Percentiles rank a stretch among this genome's conserved stretches.
Evolutionary conservation across 495 filamentous ascomycete genomes (phyloP).

Genomic region (Aspergillus mulundensis): DNA sequence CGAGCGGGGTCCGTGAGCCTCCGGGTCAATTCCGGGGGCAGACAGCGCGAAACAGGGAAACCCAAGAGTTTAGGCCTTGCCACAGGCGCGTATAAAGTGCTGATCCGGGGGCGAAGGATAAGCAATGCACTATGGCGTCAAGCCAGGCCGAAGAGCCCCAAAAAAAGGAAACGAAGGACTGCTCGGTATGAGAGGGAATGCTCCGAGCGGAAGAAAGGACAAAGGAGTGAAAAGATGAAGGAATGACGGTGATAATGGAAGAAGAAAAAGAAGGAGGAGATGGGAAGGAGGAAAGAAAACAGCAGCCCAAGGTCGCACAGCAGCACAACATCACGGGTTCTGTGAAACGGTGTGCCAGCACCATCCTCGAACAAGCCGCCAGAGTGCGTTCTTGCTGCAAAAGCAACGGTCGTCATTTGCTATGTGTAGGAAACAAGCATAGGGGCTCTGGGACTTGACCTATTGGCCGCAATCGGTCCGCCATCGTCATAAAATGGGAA

Average conservation of each 20-base stretch:
- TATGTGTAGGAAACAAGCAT: slow-evolving; percentile 2
- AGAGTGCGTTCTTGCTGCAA: slow-evolving; percentile 7
- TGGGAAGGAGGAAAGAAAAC: background rate
- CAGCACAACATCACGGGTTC: slow-evolving; percentile 15
- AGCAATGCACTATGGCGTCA: slow-evolving; percentile 4
- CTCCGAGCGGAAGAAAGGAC: background rate
- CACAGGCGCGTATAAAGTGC: background rate
- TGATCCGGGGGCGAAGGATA: background rate
- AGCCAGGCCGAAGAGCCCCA: background rate
- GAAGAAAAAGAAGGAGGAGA: background rate
- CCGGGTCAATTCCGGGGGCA: background rate
- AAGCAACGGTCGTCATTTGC: slow-evolving; percentile 6
- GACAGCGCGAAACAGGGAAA: background rate
- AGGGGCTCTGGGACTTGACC: background rate
- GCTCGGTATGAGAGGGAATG: background rate
- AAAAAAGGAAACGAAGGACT: background rate
- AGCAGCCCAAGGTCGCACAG: slow-evolving; percentile 8
- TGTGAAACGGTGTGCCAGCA: background rate
- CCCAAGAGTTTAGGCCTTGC: background rate
- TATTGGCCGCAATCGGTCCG: slow-evolving; percentile 2
- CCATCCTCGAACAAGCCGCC: slow-evolving; percentile 2
- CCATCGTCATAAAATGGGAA: background rate
- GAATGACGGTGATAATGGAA: background rate
- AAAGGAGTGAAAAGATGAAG: background rate
- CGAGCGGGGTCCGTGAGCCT: background rate